A percentile compares a stretch with the other conserved stretches of the same genome.
These are phyloP conservation scores for Vitis hybrid DNA, from an alignment of 177 flowering plant species.

Conservation along the genomic window DNA sequence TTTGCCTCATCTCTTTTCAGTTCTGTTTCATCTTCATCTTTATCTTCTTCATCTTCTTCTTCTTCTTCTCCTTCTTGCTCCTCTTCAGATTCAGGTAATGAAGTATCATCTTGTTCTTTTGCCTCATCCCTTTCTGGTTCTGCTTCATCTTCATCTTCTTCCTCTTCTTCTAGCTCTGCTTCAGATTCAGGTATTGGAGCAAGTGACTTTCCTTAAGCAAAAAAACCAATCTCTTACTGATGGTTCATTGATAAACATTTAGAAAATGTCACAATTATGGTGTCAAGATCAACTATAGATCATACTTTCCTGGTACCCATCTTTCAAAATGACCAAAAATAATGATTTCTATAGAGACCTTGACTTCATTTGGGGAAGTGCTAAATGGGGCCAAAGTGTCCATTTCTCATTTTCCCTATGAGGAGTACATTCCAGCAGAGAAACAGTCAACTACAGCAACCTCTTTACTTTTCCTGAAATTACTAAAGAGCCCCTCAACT, in stretches of 20 bases:
- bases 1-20: no score
- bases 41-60: conserved; percentile 4
- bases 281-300: neutral
- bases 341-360: no score
- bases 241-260: conserved; percentile 4
- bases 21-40: no score
- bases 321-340: neutral
- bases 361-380: no score
- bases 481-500: neutral
- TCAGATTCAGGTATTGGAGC: conserved; percentile 95
- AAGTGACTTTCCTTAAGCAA: conserved; percentile 80
- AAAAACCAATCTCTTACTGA: conserved; percentile 24
- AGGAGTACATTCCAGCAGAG: no score
- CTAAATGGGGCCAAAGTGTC: neutral
- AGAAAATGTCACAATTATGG: neutral
- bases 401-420: neutral
- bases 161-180: conserved; percentile 63
- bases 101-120: conserved; percentile 6
- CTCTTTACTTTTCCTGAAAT: neutral
- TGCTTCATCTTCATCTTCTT: conserved; percentile 30
- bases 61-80: conserved; percentile 9
- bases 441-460: neutral
- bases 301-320: neutral
- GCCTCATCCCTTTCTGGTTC: conserved; percentile 4
- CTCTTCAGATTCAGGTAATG: conserved; percentile 1